A percentile compares a stretch with the other conserved stretches of the same genome.
Evolutionary conservation across 164 flowering plant genomes (phyloP).

Genomic region (Tetracentron sinense): DNA sequence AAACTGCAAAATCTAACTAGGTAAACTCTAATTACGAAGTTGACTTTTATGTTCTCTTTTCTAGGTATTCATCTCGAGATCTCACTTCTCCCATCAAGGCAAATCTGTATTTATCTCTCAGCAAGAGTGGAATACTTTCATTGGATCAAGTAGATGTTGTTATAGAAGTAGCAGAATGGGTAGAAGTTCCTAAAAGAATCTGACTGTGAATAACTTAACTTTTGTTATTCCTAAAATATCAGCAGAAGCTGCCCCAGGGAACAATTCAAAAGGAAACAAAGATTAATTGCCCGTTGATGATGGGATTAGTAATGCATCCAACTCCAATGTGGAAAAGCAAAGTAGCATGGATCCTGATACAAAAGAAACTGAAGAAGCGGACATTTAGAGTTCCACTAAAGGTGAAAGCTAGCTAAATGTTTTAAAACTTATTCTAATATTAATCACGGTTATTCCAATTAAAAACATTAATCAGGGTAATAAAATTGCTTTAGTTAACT

Average conservation of each 20-base stretch:
- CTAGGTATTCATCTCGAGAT: slow-evolving; percentile 81
- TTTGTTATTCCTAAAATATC: slow-evolving; percentile 42
- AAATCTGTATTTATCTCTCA: slow-evolving; percentile 82
- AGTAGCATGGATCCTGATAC: slow-evolving; percentile 35
- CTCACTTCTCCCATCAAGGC: slow-evolving; percentile 94
- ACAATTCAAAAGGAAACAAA: no score
- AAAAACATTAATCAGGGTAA: no score
- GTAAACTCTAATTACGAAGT: neutral
- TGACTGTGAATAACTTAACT: slow-evolving; percentile 65
- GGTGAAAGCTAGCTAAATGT: slow-evolving; percentile 36
- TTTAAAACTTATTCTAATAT: no score
- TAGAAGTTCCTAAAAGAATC: slow-evolving; percentile 85
- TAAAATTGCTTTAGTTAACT: no score
- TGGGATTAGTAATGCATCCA: slow-evolving; percentile 26
- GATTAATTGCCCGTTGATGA: no score
- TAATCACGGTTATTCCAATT: no score
- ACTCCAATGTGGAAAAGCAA: slow-evolving; percentile 38
- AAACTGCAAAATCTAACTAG: neutral
- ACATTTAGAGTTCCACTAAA: slow-evolving; percentile 86
- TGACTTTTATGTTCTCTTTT: slow-evolving; percentile 1
- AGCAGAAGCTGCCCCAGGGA: slow-evolving; percentile 48
- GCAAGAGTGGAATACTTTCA: slow-evolving; percentile 85
- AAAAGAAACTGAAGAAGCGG: slow-evolving; percentile 80
- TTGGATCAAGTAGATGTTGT: slow-evolving; percentile 91
- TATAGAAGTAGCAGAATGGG: slow-evolving; percentile 93